Evolutionary conservation across 305 asterid genomes (phyloP).

Genomic region (Fraxinus dipetala): DNA sequence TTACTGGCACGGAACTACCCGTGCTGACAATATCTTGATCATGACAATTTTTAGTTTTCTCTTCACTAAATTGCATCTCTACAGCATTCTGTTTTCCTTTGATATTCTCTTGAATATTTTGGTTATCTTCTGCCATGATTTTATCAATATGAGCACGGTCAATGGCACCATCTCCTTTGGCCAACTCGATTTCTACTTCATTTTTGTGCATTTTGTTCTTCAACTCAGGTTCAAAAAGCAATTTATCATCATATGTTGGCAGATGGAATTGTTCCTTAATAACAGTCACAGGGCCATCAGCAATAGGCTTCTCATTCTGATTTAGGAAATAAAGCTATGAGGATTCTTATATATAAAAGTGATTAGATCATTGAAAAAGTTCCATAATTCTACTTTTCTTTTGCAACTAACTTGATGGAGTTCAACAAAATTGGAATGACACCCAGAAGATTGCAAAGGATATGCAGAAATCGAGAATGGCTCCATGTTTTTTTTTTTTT

Average conservation of each 20-base stretch:
- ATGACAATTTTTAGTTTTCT: background rate
- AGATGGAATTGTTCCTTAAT: slow-evolving; percentile 4
- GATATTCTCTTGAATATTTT: slow-evolving; percentile 9
- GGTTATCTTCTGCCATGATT: slow-evolving; percentile 5
- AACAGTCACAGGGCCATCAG: slow-evolving; percentile 17
- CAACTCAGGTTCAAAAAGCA: slow-evolving; percentile 7
- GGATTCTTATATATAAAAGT: background rate
- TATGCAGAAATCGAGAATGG: background rate
- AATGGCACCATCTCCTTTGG: slow-evolving; percentile 15
- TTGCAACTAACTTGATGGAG: background rate
- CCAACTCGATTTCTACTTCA: slow-evolving; percentile 1
- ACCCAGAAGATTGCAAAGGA: background rate
- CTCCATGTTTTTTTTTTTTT: background rate
- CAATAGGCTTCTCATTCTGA: slow-evolving; percentile 35
- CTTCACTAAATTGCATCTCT: slow-evolving; percentile 13
- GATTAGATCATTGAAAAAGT: background rate
- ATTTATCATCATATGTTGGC: slow-evolving; percentile 13
- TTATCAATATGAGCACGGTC: slow-evolving; percentile 19
- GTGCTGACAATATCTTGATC: slow-evolving; percentile 9
- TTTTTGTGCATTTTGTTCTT: background rate
- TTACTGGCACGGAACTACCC: background rate
- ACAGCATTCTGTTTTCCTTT: slow-evolving; percentile 4
- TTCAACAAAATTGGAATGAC: background rate
- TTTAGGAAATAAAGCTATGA: background rate
- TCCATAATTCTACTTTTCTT: background rate